Evolutionary conservation across 352 stramenopile genomes (phyloP), one percentile per base, ranked within the genome.

Genomic region (Globisporangium irregulare): DNA sequence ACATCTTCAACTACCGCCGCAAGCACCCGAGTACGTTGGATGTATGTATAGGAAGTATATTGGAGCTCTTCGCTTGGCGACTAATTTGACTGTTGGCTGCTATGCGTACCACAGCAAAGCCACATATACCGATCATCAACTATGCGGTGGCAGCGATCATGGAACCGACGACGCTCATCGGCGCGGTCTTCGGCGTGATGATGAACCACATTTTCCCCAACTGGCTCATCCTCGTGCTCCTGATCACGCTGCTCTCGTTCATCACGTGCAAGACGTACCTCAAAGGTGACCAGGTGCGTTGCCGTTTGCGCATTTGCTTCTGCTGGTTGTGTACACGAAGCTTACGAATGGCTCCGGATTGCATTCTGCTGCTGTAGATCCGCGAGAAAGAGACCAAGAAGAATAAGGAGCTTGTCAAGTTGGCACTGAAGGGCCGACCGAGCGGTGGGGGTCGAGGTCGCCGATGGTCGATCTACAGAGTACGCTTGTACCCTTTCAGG

Each of bases 81-180:
- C 43, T 50, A 18, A 50, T 9, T 22, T 20, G 6, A 50, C 5
- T 50, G 4, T 9, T 50, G 6, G 10, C 10, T 43, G 36, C 4
- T n/a, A n/a, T 48, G 34, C 4, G 43, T 22, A 32, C 20, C 34
- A 9, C 48, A 93, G 85, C 64, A 32, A 80, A 91, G 41, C 84
- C 84, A 0, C 93, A 98, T 73, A 73, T 96, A 43, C 95, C 97
- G 12, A 80, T 99, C 22, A 97, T 99, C 48, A 96, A 99, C 82
- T 99, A 98, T 89, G 94, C 98, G 67, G 81, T 99, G n/a, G 96
- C 98, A n/a, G 73, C 98, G 3, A 93, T 99, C n/a, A 99, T 99
- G 97, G 97, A 99, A 83, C 97, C 97, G 2, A 86, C 96, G 71
- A 93, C 87, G 46, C 76, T 95, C 14, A 85, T 93, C 38, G 87